Conservation (phyloP, 768 basidiomycete species). For the Tylopilus sp. region DNA sequence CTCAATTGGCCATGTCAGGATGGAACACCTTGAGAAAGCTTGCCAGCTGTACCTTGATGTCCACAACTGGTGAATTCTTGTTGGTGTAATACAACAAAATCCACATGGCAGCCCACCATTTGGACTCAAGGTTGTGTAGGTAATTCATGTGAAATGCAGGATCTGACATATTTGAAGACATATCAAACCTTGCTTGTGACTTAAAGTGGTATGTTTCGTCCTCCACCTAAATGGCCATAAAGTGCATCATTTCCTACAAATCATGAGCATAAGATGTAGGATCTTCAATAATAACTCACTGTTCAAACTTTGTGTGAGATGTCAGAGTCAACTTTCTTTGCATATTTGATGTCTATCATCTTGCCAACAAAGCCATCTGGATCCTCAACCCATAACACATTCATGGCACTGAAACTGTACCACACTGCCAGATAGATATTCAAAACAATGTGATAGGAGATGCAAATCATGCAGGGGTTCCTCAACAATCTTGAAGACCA, state of each 20-base stretch:
- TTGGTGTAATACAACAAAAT: not conserved
- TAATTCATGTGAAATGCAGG: constrained; percentile 12
- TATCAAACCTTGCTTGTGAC: not conserved
- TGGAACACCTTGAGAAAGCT: too few relatives aligned
- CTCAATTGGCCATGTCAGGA: too few relatives aligned
- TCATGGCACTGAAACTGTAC: not conserved
- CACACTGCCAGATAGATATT: not conserved
- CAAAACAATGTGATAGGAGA: not conserved
- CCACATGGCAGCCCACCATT: constrained; percentile 12
- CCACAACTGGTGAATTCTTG: not conserved
- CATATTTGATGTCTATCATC: constrained; percentile 12
- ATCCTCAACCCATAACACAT: not conserved
- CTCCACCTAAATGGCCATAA: constrained; percentile 15
- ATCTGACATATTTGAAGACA: too few relatives aligned
- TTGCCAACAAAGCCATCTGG: constrained; percentile 1
- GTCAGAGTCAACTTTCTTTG: not conserved
- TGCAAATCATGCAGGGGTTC: not conserved
- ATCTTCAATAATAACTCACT: not conserved
- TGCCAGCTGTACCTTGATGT: too few relatives aligned
- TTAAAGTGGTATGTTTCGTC: not conserved
- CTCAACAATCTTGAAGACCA: not conserved
- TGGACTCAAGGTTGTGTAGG: constrained; percentile 14
- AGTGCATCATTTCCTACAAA: constrained; percentile 10
- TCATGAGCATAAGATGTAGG: too few relatives aligned
- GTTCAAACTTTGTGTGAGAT: constrained; percentile 2